Evolutionary conservation across 2,329 filamentous ascomycete genomes (phyloP).

Genomic region (Byssothecium circinans): DNA sequence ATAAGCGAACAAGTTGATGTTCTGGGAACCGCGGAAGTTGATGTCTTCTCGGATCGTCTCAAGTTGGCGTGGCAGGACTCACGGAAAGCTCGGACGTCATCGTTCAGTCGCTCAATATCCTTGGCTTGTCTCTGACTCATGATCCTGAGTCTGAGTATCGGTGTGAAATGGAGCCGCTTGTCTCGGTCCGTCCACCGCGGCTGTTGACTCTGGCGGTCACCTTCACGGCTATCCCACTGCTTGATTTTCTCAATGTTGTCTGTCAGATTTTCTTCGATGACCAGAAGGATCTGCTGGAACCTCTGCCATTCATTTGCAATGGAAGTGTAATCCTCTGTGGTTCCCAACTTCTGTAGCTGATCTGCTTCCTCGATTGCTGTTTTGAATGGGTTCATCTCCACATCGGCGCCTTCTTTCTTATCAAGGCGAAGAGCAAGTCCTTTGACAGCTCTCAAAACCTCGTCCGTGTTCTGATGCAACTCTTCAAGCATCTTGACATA

Average conservation of each 20-base stretch:
- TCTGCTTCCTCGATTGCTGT: no score
- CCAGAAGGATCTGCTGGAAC: constrained; percentile 18
- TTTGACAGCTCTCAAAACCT: not conserved
- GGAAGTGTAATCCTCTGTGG: not conserved
- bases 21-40: constrained; percentile 23
- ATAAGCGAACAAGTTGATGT: constrained; percentile 41
- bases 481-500: constrained; percentile 21
- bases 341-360: no score
- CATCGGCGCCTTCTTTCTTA: no score
- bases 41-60: constrained; percentile 21
- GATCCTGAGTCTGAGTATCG: constrained; percentile 16
- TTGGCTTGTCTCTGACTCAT: not conserved
- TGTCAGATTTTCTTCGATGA: constrained; percentile 19
- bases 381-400: no score
- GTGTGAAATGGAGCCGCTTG: constrained; percentile 32
- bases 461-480: constrained; percentile 9
- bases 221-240: constrained; percentile 29
- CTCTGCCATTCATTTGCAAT: constrained; percentile 13
- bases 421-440: not conserved
- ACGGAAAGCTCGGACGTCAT: constrained; percentile 15
- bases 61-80: constrained; percentile 15
- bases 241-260: constrained; percentile 18
- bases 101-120: not conserved
- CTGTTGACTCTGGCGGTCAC: constrained; percentile 23
- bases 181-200: constrained; percentile 39